These are phyloP conservation scores for Paecilomyces sp. DNA, from an alignment of 2,329 filamentous ascomycete genomes.

Conservation along the genomic window DNA sequence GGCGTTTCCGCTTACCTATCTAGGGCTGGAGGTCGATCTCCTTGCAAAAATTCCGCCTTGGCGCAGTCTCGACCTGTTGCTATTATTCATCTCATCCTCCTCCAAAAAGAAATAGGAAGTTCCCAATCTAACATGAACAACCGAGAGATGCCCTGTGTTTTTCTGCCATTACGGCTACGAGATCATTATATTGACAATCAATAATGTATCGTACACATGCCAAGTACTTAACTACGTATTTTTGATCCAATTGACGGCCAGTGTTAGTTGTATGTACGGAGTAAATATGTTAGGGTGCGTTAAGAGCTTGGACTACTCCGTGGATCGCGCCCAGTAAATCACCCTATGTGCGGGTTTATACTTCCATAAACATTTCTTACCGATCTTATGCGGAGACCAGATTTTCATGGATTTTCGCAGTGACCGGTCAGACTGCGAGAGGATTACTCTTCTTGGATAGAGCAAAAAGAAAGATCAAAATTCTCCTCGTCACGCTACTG, in stretches of 20 bases:
- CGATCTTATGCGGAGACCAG: not conserved
- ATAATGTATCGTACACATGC: too few species aligned
- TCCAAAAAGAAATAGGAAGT: too few species aligned
- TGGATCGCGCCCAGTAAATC: not conserved
- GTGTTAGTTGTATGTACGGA: not conserved
- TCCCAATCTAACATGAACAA: too few species aligned
- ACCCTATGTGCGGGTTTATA: not conserved
- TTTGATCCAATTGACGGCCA: not conserved
- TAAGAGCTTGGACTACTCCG: not conserved
- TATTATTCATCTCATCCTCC: not conserved
- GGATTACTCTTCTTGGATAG: not conserved
- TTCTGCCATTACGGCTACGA: too few species aligned
- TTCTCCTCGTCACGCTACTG: not conserved
- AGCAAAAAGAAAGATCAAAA: not conserved
- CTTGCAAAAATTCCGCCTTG: not conserved
- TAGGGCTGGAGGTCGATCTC: not conserved
- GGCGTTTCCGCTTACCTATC: not conserved
- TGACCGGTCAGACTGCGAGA: not conserved
- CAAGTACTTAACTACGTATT: too few species aligned
- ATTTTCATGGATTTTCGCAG: not conserved
- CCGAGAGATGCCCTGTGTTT: too few species aligned
- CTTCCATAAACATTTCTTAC: not conserved
- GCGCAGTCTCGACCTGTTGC: not conserved
- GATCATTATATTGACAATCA: too few species aligned
- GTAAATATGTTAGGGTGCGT: not conserved